Evolutionary conservation across 202 grass and related monocot genomes (phyloP), one percentile per base, ranked within the genome.

Genomic region (Hordeum pubiflorum): DNA sequence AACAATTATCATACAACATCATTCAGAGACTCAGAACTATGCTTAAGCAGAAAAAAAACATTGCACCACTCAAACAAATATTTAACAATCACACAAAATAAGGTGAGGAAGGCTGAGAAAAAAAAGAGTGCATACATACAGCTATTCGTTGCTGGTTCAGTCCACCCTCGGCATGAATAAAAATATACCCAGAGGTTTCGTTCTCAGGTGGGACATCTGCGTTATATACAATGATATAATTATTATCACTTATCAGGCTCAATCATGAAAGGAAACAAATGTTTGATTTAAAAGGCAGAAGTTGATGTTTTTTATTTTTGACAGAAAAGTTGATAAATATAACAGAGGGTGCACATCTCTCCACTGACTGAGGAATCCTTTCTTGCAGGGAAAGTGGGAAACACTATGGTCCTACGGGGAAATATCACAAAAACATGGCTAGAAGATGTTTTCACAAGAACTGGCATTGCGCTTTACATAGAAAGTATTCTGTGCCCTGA

Each of bases 151-250:
- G 94, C 82, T 97, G 94, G 29, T 97, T 97, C 48, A 97, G 82
- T 79, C 94, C 94, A 81, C 94, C 91, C 79, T 97, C 94, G 0
- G 94, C 94, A 89, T 97, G 94, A 81, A 97, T 94, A 81, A 97
- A 97, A 78, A 97, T 94, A 83, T 97, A 97, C 9, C 94, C 92
- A 82, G 88, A 89, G 58, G 88, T 97, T 76, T 92, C 82, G 17
- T 94, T 97, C 81, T 91, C 92, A 34, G 90, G 76, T 58, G 86
- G 88, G 1, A 94, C 82, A 88, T 89, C 94, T 94, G 87, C 40
- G 33, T 52, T 66, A 64, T 62, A 69, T 62, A 81, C 34, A 76
- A 72, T 84, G 48, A 69, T 27, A 75, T 54, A 20, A 34, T 59
- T 59, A 29, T 65, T 12, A 63, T 41, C 64, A 33, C 20, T 39